Evolutionary conservation across 2,329 filamentous ascomycete genomes (phyloP).

Genomic region (Trichoderma sp.): DNA sequence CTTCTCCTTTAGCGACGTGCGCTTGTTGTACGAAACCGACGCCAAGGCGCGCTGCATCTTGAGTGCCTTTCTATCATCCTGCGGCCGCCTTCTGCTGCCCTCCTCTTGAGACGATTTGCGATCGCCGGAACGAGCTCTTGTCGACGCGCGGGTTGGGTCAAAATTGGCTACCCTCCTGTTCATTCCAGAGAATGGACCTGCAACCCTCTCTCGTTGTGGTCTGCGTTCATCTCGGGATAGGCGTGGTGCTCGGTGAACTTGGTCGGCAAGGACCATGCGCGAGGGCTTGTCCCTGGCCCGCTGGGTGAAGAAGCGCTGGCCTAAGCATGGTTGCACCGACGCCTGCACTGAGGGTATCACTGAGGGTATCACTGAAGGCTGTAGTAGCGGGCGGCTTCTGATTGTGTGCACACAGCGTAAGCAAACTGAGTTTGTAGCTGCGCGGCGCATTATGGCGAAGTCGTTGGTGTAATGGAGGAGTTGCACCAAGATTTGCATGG

Average conservation of each 20-base stretch:
- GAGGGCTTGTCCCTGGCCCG: constrained; percentile 46
- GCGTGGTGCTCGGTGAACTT: constrained; percentile 46
- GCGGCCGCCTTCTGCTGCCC: constrained; percentile 39
- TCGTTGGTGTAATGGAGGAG: background rate
- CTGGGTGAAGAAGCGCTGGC: constrained; percentile 39
- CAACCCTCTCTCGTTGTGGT: constrained; percentile 41
- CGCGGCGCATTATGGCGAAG: constrained; percentile 13
- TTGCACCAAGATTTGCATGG: background rate
- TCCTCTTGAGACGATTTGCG: constrained; percentile 33
- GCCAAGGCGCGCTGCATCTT: constrained; percentile 89
- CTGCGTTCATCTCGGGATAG: constrained; percentile 37
- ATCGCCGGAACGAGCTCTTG: constrained; percentile 27
- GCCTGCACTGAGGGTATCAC: background rate
- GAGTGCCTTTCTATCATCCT: constrained; percentile 67
- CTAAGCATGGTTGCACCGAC: constrained; percentile 35
- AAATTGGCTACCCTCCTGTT: constrained; percentile 53
- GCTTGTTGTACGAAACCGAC: constrained; percentile 72
- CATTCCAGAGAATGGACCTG: constrained; percentile 58
- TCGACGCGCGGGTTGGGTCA: constrained; percentile 30
- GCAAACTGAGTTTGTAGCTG: constrained; percentile 26
- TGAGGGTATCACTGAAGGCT: constrained; percentile 7
- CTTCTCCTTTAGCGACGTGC: constrained; percentile 51
- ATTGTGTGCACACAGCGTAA: constrained; percentile 25
- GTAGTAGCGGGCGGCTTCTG: constrained; percentile 20
- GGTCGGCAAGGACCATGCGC: constrained; percentile 60